phyloP scores from a whole-genome alignment of 176 grass and related monocot species.

The Aegilops bicornis region DNA sequence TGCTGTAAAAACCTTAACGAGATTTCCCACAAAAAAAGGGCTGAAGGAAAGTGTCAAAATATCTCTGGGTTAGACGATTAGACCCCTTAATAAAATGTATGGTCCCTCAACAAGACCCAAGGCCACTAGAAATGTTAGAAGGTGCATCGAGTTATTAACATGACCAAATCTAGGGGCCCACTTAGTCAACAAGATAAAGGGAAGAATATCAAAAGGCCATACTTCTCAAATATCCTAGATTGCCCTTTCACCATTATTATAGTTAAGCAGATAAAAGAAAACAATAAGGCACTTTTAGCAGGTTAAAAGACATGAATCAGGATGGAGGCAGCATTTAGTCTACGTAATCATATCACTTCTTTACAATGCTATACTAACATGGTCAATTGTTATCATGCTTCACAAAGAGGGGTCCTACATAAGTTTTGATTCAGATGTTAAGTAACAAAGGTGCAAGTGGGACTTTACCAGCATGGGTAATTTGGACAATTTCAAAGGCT shows the following conservation, averaged over 20 bases:
- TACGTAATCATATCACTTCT: slow-evolving; percentile 35
- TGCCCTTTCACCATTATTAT: slow-evolving; percentile 28
- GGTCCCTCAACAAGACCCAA: not conserved
- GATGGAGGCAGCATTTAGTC: slow-evolving; percentile 38
- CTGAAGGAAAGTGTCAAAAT: slow-evolving; percentile 1
- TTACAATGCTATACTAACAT: slow-evolving; percentile 27
- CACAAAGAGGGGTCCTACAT: slow-evolving; percentile 19
- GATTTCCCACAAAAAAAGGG: slow-evolving; percentile 37
- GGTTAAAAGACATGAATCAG: slow-evolving; percentile 32
- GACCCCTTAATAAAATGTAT: not conserved
- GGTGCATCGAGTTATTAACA: not conserved
- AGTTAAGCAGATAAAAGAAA: slow-evolving; percentile 26
- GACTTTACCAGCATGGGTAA: slow-evolving; percentile 34
- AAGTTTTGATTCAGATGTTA: slow-evolving; percentile 20
- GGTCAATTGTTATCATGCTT: slow-evolving; percentile 15
- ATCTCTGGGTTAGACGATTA: not conserved
- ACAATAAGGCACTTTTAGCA: slow-evolving; percentile 23
- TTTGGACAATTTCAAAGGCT: slow-evolving; percentile 43
- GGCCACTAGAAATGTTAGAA: slow-evolving; percentile 28
- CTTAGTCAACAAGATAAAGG: slow-evolving; percentile 39
- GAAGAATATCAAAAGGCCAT: slow-evolving; percentile 31
- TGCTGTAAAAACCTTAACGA: slow-evolving; percentile 34
- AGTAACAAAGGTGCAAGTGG: slow-evolving; percentile 14
- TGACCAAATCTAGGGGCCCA: slow-evolving; percentile 31
- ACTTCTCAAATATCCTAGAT: slow-evolving; percentile 17